Percentiles rank a stretch among this genome's conserved stretches.
Conservation (phyloP, 257 asterid species). For the Solanum chmielewskii region DNA sequence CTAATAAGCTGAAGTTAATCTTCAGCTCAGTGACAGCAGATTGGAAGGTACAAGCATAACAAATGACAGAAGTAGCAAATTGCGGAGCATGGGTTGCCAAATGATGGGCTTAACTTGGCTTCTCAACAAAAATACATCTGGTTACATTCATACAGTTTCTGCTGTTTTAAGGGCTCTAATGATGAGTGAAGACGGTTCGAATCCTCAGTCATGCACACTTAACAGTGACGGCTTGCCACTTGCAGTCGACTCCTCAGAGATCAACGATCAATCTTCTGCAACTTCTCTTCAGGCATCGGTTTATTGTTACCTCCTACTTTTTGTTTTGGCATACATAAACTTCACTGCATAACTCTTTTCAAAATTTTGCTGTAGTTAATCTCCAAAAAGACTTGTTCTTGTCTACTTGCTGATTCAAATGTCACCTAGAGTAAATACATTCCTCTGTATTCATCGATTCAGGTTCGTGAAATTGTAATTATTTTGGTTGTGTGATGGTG, state of each 20-base stretch:
- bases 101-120: conserved; percentile 99
- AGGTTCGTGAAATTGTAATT: neutral
- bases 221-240: conserved; percentile 98
- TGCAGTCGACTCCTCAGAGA: conserved; percentile 85
- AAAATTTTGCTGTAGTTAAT: neutral
- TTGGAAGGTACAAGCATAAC: conserved; percentile 22
- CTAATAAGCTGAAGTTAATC: neutral
- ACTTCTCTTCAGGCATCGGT: neutral
- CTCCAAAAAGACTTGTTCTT: neutral
- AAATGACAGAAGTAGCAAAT: conserved; percentile 45
- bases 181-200: conserved; percentile 90
- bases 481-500: neutral
- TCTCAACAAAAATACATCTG: conserved; percentile 83
- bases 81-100: conserved; percentile 72
- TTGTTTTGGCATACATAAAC: neutral
- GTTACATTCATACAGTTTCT: conserved; percentile 91
- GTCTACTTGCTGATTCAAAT: neutral
- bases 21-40: conserved; percentile 51
- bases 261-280: conserved; percentile 16
- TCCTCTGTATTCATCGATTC: neutral
- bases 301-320: neutral
- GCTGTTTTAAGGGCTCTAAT: conserved; percentile 87
- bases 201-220: conserved; percentile 77
- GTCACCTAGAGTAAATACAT: neutral
- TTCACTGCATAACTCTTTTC: neutral